A percentile compares a stretch with the other conserved stretches of the same genome.
These are phyloP conservation scores for Penicillium coffeae DNA, from an alignment of 495 filamentous ascomycete species.

Conservation along the genomic window DNA sequence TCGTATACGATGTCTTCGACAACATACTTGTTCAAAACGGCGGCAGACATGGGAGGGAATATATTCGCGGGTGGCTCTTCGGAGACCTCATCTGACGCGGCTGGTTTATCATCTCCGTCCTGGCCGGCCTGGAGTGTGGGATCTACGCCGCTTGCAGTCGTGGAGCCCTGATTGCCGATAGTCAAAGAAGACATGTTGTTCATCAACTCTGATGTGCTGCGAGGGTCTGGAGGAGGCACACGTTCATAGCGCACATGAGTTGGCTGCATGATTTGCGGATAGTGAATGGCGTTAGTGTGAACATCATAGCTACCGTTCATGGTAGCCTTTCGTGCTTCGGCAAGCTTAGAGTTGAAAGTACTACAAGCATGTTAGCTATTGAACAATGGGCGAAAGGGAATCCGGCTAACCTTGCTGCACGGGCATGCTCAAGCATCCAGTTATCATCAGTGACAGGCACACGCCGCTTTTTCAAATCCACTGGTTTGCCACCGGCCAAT, in stretches of 20 bases:
- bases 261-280: constrained; percentile 83
- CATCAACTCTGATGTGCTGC: constrained; percentile 25
- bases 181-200: constrained; percentile 36
- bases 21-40: constrained; percentile 69
- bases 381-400: constrained; percentile 9
- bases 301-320: constrained; percentile 81
- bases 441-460: constrained; percentile 92
- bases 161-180: constrained; percentile 24
- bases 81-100: not conserved
- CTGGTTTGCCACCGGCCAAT: constrained; percentile 65
- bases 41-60: constrained; percentile 61
- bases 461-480: constrained; percentile 71
- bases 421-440: constrained; percentile 93
- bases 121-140: no score
- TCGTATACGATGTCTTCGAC: constrained; percentile 69
- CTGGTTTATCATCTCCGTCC: not conserved
- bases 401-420: constrained; percentile 72
- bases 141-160: no score
- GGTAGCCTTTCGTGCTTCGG: constrained; percentile 41
- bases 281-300: constrained; percentile 87
- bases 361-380: constrained; percentile 44
- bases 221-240: constrained; percentile 38
- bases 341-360: constrained; percentile 72
- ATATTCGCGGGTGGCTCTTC: constrained; percentile 22
- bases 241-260: constrained; percentile 80